Conservation (phyloP, 2,329 filamentous ascomycete genomes). For the Exserohilum rostratum region DNA sequence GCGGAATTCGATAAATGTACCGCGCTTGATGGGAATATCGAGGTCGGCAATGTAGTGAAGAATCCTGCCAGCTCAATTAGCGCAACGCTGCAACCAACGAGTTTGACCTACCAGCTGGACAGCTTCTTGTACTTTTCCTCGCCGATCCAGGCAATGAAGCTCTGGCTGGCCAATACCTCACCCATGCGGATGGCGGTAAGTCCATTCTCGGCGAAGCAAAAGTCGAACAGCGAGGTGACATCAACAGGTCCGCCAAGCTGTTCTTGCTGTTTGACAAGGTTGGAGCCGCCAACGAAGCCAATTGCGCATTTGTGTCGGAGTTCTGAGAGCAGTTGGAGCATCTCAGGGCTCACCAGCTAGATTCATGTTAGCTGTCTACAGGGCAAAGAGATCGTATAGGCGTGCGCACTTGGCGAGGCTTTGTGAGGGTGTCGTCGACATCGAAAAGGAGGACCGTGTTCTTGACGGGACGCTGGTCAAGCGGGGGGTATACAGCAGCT, state of each 20-base stretch:
- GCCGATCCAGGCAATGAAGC: slow-evolving; percentile 91
- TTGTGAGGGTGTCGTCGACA: slow-evolving; percentile 90
- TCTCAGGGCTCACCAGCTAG: slow-evolving; percentile 75
- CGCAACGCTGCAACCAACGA: no score
- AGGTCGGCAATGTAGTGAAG: slow-evolving; percentile 85
- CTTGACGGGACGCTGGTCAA: slow-evolving; percentile 83
- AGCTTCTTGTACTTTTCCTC: slow-evolving; percentile 84
- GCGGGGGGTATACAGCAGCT: slow-evolving; percentile 67
- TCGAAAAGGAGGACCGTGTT: slow-evolving; percentile 96
- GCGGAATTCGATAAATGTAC: slow-evolving; percentile 86
- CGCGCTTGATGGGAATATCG: slow-evolving; percentile 81
- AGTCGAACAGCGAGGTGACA: slow-evolving; percentile 92
- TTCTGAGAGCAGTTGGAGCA: slow-evolving; percentile 77
- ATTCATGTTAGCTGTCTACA: slow-evolving; percentile 16
- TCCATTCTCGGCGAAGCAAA: slow-evolving; percentile 96
- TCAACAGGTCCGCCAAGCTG: slow-evolving; percentile 74
- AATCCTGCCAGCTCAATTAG: slow-evolving; percentile 52
- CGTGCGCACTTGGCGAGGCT: slow-evolving; percentile 69
- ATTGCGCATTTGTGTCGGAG: slow-evolving; percentile 89
- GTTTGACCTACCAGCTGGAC: slow-evolving; percentile 60
- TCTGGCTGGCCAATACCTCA: slow-evolving; percentile 73
- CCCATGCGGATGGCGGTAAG: slow-evolving; percentile 89
- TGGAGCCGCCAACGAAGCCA: slow-evolving; percentile 90
- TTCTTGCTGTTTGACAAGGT: slow-evolving; percentile 93
- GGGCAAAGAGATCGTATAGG: not conserved